Conservation (phyloP, 345 rosid species). For the Acer saccharum region DNA sequence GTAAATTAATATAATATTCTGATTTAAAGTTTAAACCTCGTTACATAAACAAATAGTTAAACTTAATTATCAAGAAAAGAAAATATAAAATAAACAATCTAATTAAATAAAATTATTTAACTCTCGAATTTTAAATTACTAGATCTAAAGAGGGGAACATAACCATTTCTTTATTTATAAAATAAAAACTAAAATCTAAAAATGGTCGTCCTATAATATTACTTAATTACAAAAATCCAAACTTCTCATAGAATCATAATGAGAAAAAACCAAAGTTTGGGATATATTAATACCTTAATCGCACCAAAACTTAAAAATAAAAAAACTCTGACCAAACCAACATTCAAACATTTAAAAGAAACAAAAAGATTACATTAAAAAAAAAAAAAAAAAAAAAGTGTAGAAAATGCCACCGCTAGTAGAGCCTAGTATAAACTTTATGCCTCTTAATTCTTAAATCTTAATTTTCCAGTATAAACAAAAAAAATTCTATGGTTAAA, state of each 20-base stretch:
- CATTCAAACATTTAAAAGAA: neutral
- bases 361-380: neutral
- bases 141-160: neutral
- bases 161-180: too few relatives aligned
- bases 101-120: too few relatives aligned
- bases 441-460: too few relatives aligned
- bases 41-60: neutral
- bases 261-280: neutral
- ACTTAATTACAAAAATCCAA: neutral
- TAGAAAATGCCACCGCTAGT: too few relatives aligned
- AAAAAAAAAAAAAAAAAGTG: neutral
- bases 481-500: too few relatives aligned
- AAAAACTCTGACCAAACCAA: neutral
- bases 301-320: neutral
- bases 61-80: neutral
- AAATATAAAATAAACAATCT: neutral
- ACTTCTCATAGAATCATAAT: neutral
- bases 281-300: neutral
- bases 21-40: too few relatives aligned
- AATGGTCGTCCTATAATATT: neutral
- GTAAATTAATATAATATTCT: too few relatives aligned
- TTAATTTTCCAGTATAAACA: too few relatives aligned
- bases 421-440: too few relatives aligned
- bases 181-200: too few relatives aligned
- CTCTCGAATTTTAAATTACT: too few relatives aligned